phyloP scores from a whole-genome alignment of 1,284 basidiomycete species.

The Microbotryum saponariae region DNA sequence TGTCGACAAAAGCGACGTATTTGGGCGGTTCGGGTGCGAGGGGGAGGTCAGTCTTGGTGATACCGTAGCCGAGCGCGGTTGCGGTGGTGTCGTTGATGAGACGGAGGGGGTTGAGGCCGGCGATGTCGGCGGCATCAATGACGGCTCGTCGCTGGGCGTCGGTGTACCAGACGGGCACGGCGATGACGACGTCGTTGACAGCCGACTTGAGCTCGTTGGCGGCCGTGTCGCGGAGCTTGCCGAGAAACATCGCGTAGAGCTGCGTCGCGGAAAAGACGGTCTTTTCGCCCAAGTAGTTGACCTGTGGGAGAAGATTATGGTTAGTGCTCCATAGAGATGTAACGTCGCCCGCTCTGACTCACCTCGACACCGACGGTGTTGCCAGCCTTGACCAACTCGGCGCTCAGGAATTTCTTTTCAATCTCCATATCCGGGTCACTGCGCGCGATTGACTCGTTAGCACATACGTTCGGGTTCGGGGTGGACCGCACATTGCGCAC shows the following conservation, averaged over 20 bases:
- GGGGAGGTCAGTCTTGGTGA: constrained; percentile 90
- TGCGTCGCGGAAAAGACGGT: constrained; percentile 73
- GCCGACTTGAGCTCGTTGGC: constrained; percentile 70
- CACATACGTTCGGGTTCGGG: too few relatives aligned
- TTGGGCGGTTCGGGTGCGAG: constrained; percentile 64
- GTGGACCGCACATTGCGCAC: too few relatives aligned
- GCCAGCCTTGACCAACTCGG: constrained; percentile 68
- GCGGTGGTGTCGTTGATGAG: constrained; percentile 93
- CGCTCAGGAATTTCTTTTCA: constrained; percentile 84
- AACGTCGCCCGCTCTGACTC: constrained; percentile 34
- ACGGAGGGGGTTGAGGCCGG: constrained; percentile 76
- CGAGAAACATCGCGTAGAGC: constrained; percentile 75
- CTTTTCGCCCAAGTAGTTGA: constrained; percentile 75
- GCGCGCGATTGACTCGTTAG: not conserved
- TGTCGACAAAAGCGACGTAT: constrained; percentile 82
- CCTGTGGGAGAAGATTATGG: constrained; percentile 47
- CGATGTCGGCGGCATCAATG: constrained; percentile 78
- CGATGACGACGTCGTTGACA: constrained; percentile 83
- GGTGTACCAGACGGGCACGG: constrained; percentile 90
- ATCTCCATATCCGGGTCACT: constrained; percentile 46
- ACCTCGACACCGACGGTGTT: constrained; percentile 78
- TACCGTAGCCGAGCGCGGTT: constrained; percentile 86
- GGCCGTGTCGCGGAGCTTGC: constrained; percentile 78
- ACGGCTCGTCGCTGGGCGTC: constrained; percentile 81
- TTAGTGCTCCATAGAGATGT: too few relatives aligned